These are phyloP conservation scores for Xylaria nigripes DNA, from an alignment of 495 filamentous ascomycete genomes.

Conservation along the genomic window DNA sequence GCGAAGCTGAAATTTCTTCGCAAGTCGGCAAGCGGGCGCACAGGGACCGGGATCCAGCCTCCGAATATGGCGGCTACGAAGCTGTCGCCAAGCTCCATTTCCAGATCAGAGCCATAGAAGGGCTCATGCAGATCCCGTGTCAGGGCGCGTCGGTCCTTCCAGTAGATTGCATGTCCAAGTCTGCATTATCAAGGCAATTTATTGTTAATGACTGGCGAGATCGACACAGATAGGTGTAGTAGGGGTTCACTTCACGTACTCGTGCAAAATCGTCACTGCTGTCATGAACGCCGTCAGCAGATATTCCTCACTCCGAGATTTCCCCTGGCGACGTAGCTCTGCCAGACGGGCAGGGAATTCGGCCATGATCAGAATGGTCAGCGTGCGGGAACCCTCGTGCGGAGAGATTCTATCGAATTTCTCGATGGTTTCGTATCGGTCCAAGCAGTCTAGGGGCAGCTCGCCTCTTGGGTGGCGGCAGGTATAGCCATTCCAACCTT, in stretches of 20 bases:
- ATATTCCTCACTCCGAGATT: slow-evolving; percentile 28
- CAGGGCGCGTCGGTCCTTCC: slow-evolving; percentile 29
- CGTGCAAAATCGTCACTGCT: slow-evolving; percentile 33
- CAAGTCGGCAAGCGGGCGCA: slow-evolving; percentile 9
- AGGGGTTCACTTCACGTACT: slow-evolving; percentile 18
- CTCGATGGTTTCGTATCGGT: slow-evolving; percentile 24
- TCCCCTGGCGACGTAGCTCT: slow-evolving; percentile 21
- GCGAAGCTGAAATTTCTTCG: slow-evolving; percentile 19
- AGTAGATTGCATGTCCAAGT: slow-evolving; percentile 33
- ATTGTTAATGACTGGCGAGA: slow-evolving; percentile 5
- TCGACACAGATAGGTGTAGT: neutral
- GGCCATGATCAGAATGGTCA: slow-evolving; percentile 28
- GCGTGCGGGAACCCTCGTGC: slow-evolving; percentile 7
- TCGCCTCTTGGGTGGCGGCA: slow-evolving; percentile 28
- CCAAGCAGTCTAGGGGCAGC: slow-evolving; percentile 14
- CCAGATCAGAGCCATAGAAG: slow-evolving; percentile 31
- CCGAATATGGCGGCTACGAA: slow-evolving; percentile 33
- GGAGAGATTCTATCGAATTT: slow-evolving; percentile 17
- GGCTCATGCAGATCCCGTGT: slow-evolving; percentile 29
- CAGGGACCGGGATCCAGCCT: slow-evolving; percentile 31
- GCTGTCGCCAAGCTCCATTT: slow-evolving; percentile 37
- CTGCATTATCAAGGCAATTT: slow-evolving; percentile 10
- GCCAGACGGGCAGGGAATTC: slow-evolving; percentile 26
- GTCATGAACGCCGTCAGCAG: slow-evolving; percentile 33
- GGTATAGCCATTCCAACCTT: slow-evolving; percentile 33